These are phyloP conservation scores for Seminavis robusta DNA, from an alignment of 108 stramenopile species.

Conservation along the genomic window DNA sequence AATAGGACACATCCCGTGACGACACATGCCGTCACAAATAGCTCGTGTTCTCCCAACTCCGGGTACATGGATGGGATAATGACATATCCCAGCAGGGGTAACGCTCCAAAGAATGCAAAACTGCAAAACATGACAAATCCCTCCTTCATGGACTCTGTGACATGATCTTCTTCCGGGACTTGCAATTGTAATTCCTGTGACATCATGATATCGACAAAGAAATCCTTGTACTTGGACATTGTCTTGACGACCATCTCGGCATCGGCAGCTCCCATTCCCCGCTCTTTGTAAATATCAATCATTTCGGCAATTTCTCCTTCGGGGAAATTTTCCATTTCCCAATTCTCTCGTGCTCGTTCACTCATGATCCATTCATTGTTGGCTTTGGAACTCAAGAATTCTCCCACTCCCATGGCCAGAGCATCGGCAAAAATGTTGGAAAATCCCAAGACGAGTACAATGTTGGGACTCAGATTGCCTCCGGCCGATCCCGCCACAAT, in stretches of 20 bases:
- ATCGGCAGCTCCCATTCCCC: conserved; percentile 81
- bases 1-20: conserved; percentile 85
- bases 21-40: conserved; percentile 78
- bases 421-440: conserved; percentile 97
- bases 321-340: conserved; percentile 94
- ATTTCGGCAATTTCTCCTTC: conserved; percentile 94
- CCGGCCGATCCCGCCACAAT: conserved; percentile 98
- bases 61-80: conserved; percentile 70
- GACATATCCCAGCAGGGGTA: conserved; percentile 89
- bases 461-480: conserved; percentile 67
- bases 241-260: conserved; percentile 82
- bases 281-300: conserved; percentile 82
- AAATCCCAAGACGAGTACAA: conserved; percentile 95
- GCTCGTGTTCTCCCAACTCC: conserved; percentile 31
- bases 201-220: conserved; percentile 99
- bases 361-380: conserved; percentile 92
- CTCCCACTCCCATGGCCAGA: conserved; percentile 96
- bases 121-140: conserved; percentile 89
- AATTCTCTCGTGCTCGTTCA: conserved; percentile 88
- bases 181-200: conserved; percentile 91
- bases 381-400: conserved; percentile 95
- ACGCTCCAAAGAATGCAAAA: conserved; percentile 85
- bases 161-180: conserved; percentile 89
- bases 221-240: conserved; percentile 94
- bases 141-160: conserved; percentile 83